phyloP scores from a whole-genome alignment of 2,329 filamentous ascomycete species.

The Botrytis sinoallii region DNA sequence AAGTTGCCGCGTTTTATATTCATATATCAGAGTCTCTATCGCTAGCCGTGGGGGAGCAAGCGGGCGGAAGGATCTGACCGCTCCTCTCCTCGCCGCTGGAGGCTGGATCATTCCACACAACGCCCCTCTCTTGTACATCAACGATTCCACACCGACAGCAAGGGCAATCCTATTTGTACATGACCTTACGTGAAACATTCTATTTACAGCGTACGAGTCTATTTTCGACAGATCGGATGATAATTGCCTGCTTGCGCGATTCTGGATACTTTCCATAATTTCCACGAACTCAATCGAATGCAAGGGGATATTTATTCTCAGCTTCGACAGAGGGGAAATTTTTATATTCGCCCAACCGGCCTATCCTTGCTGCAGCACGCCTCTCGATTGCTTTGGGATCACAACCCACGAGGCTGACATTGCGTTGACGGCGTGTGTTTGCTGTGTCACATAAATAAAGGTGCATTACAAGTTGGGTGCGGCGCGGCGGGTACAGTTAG shows the following conservation, averaged over 20 bases:
- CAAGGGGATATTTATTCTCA: background rate
- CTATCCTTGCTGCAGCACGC: conserved; percentile 7
- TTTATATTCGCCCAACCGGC: background rate
- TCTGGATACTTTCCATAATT: background rate
- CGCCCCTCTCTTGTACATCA: conserved; percentile 1
- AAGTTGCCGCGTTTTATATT: conserved; percentile 4
- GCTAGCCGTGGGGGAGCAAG: conserved; percentile 3
- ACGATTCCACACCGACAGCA: conserved; percentile 8
- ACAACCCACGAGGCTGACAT: conserved; percentile 13
- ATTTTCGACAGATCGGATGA: background rate
- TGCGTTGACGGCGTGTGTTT: conserved; percentile 5
- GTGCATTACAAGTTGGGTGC: background rate
- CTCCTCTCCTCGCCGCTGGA: background rate
- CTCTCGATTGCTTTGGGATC: conserved; percentile 8
- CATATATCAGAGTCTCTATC: background rate
- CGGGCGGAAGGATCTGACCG: conserved; percentile 14
- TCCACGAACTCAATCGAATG: background rate
- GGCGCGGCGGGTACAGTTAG: background rate
- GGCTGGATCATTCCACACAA: background rate
- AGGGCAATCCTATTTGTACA: background rate
- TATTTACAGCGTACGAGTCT: background rate
- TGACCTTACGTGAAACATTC: conserved; percentile 7
- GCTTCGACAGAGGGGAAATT: background rate
- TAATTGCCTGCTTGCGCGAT: background rate
- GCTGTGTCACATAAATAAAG: background rate